Evolutionary conservation across 2,329 filamentous ascomycete genomes (phyloP), one percentile per base, ranked within the genome.

Genomic region (Sporothrix luriei): DNA sequence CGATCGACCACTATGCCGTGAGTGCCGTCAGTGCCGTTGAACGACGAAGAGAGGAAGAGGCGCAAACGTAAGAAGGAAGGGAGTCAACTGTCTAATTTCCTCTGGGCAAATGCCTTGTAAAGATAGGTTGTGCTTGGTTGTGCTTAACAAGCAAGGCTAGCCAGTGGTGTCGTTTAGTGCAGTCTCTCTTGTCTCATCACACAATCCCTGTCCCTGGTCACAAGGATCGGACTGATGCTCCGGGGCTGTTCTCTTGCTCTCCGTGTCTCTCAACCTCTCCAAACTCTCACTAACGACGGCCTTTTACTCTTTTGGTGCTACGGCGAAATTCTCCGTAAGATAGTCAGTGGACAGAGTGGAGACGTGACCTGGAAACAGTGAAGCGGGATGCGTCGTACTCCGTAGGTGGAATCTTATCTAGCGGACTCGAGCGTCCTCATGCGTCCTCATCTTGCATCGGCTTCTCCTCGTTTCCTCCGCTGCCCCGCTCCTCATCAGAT

Each of bases 221-320:
- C 55, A 26, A 14, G 38, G 55, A 19, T 21, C 57, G 57, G 57
- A 62, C 38, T 62, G 38, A 62, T 46, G 57, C 57, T 62, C 57
- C 38, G 57, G 57, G 11, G 40, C 57, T 43, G 21, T 6, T 46
- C 19, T 43, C 29, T 13, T 19, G 6, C 38, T 13, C 16, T 33
- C 7, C 14, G 11, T 3, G 24, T 6, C 24, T 29, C n/a, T 5
- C 24, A 13, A 14, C n/a, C 9, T 61, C 10, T 16, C n/a, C n/a
- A n/a, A n/a, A n/a, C 11, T 29, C 19, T 24, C 33, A 16, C 24
- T 29, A 7, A 49, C 26, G 61, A 65, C 61, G 61, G 61, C 14
- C 61, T 65, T 24, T 65, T 65, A 51, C 61, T 65, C 24, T 6
- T 33, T 65, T 51, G 13, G 61, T 65, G 43, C 43, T 65, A 65